These are phyloP conservation scores for Anaeramoeba flamelloides DNA, from an alignment of 78 protist species.

Conservation along the genomic window DNA sequence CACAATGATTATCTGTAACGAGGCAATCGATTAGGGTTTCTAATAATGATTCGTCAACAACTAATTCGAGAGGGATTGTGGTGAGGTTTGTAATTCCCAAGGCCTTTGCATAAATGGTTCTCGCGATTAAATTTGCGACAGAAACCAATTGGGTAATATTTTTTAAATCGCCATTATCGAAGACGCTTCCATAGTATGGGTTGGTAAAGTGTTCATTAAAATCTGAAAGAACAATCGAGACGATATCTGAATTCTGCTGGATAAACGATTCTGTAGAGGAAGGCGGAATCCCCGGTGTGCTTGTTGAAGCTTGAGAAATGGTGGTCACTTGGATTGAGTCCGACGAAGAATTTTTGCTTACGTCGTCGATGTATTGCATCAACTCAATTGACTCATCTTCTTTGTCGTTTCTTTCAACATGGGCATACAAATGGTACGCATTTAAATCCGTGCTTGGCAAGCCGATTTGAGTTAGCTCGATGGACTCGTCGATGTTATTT, in stretches of 20 bases:
- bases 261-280: neutral
- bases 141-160: neutral
- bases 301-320: neutral
- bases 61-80: neutral
- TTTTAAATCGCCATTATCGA: neutral
- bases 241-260: neutral
- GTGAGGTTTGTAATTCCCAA: neutral
- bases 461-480: neutral
- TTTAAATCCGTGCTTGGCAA: neutral
- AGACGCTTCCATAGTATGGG: neutral
- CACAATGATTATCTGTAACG: neutral
- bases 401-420: neutral
- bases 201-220: neutral
- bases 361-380: neutral
- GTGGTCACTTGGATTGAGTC: neutral
- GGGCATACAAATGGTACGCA: neutral
- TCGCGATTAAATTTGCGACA: neutral
- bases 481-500: neutral
- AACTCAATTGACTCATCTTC: neutral
- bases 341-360: neutral
- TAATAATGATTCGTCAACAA: neutral
- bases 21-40: neutral
- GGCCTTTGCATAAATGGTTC: neutral
- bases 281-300: neutral
- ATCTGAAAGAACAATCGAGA: neutral